These are phyloP conservation scores for Sambucus nigra DNA, from an alignment of 129 eudicot genomes.

Conservation along the genomic window DNA sequence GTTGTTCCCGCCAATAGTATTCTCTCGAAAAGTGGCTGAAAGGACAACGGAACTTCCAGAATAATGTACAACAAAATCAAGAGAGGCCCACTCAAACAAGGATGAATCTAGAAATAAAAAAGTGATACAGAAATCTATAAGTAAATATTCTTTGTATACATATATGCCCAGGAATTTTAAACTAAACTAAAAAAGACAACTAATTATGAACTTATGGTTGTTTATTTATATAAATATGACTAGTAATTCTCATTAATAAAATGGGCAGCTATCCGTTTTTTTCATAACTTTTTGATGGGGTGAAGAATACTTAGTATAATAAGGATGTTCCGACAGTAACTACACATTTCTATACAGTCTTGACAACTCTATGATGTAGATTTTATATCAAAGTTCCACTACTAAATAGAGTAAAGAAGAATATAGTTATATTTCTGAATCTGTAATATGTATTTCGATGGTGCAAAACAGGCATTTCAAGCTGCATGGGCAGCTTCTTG, in stretches of 20 bases:
- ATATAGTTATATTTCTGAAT: slow-evolving; percentile 15
- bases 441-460: neutral
- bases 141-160: no score
- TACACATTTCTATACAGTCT: slow-evolving; percentile 28
- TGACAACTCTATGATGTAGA: slow-evolving; percentile 18
- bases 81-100: slow-evolving; percentile 37
- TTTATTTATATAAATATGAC: no score
- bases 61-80: slow-evolving; percentile 28
- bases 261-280: no score
- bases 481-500: slow-evolving; percentile 87
- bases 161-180: no score
- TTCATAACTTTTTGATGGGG: no score
- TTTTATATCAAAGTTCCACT: neutral
- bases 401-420: no score
- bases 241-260: no score
- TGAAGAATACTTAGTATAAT: no score
- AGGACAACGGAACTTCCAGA: slow-evolving; percentile 29
- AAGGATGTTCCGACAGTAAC: slow-evolving; percentile 33
- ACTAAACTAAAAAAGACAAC: no score
- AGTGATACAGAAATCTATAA: no score
- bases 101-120: no score
- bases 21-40: slow-evolving; percentile 10
- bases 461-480: slow-evolving; percentile 72
- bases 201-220: no score
- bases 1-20: slow-evolving; percentile 8